Base-by-base conservation (phyloP, 2,329 filamentous ascomycete genomes). In the Fusarium gaditjirri region DNA sequence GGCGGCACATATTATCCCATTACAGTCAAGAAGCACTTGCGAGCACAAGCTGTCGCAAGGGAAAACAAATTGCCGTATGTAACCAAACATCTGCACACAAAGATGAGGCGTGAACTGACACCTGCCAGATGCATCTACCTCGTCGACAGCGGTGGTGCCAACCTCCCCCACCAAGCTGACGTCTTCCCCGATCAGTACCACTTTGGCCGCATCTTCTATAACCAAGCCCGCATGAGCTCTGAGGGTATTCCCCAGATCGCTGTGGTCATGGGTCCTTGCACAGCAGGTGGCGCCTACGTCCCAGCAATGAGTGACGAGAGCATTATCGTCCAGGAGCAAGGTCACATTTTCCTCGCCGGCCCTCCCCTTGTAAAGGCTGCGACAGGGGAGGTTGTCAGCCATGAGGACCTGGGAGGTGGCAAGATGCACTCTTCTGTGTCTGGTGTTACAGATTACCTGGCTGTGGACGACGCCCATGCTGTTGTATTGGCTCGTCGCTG, bases 121-220 rank as follows among this genome's bases (percentile, higher is more conserved):
- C 10, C 33, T 44, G 31, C 55, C 68, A 90, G 88, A 43, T 98
- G 95, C 82, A 93, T 99, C 80, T 99, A 98, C 83, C 88, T 99
- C 29, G 96, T 98, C 62, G 95, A 99, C 81, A 97, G 94, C 9
- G 95, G 96, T 50, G 95, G 95, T 72, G 96, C 95, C 64, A 98
- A 98, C 81, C 89, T 99, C 23, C 96, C 95, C 19, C 93, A 98
- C 78, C 95, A 99, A 83, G 92, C 95, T 41, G 94, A 98, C 79
- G 95, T 98, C 63, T 98, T 99, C 81, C 96, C 95, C 2, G 95
- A 98, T 81, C 88, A 91, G 73, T 94, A 98, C 60, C 95, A 98
- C 82, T 98, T 99, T 79, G 94, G 95, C 39, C 93, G 95, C 73
- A 97, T 98, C 80, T 99, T 99, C 86, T 99, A 93, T 87, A 98